These are phyloP conservation scores for Elaphomyces granulatus DNA, from an alignment of 495 filamentous ascomycete genomes.

Conservation along the genomic window DNA sequence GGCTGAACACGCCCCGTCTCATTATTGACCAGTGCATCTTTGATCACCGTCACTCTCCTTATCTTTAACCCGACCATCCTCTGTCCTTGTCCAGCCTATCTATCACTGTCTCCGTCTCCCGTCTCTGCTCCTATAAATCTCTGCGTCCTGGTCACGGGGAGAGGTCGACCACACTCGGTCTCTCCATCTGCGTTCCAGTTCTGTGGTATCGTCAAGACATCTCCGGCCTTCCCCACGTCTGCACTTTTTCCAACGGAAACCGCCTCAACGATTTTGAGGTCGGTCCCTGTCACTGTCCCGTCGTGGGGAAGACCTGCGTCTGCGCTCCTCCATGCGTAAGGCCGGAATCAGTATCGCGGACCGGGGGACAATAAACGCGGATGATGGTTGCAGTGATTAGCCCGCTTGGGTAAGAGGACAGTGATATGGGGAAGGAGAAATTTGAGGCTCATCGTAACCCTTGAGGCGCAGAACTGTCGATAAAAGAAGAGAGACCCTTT, in stretches of 20 bases:
- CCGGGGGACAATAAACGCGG: too few relatives aligned
- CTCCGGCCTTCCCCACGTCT: constrained; percentile 33
- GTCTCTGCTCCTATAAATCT: too few relatives aligned
- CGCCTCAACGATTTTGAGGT: constrained; percentile 29
- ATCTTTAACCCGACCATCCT: constrained; percentile 14
- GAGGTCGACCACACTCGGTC: constrained; percentile 24
- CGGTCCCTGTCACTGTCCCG: constrained; percentile 16
- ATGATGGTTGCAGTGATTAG: too few relatives aligned
- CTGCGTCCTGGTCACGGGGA: too few relatives aligned
- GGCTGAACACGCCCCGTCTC: neutral
- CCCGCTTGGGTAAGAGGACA: too few relatives aligned
- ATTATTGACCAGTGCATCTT: constrained; percentile 5
- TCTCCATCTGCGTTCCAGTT: constrained; percentile 43
- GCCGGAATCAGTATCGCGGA: constrained; percentile 4
- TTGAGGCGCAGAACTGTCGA: too few relatives aligned
- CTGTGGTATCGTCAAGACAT: constrained; percentile 24
- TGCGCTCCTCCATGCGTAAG: constrained; percentile 12
- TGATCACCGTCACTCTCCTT: constrained; percentile 13
- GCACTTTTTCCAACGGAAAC: constrained; percentile 57
- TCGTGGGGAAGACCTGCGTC: constrained; percentile 26
- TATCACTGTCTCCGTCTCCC: too few relatives aligned
- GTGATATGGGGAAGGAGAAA: too few relatives aligned
- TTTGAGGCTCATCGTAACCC: too few relatives aligned
- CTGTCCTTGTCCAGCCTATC: too few relatives aligned
- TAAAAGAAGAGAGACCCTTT: too few relatives aligned